Base-by-base conservation (phyloP, 1,139 yeast genomes). In the Yamadazyma sp. region DNA sequence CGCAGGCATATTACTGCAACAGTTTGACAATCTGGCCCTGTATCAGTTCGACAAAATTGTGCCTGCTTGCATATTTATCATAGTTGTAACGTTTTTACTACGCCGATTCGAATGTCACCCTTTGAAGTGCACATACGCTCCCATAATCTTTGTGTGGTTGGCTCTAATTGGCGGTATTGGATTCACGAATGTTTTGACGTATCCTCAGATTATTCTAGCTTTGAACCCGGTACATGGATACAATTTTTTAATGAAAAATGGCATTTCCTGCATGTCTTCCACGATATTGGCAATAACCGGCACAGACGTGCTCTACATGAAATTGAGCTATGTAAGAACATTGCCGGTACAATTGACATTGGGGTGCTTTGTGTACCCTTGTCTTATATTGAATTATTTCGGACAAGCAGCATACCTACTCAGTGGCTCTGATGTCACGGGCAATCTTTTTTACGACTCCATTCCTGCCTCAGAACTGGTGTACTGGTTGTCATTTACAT, bases 231-330 rank as follows among this genome's bases (percentile, higher is more conserved):
- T 58, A 36, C 71, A 71, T 48, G 84, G 82, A 2, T 63, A 76
- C 35, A 47, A 60, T 14, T 64, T 70, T 25, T 57, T 78, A 44
- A 57, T 55, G 34, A 45, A 49, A 8, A 67, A 70, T 3, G 70
- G 70, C 3, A 58, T 76, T 26, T 76, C 73, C 46, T 64, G 67
- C 2, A 58, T 79, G 31, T 67, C 76, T 8, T 73, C 77, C 4
- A 74, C 76, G 2, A 71, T 78, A 73, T 67, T 79, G 40, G 63
- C 80, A 1, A 62, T 79, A 18, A 78, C 85, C 0, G 85, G 85
- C 29, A 64, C 76, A 2, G 85, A 79, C 48, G 82, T 83, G 4
- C 72, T 79, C 78, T 79, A 79, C 59, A 80, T 82, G 4, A 83
- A 79, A 54, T 62, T 78, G 39, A 80, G 82, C 1, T 80, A 76